Percentiles rank a stretch among this genome's conserved stretches.
Evolutionary conservation across 768 basidiomycete species (phyloP).

Genomic region (Boletus coccyginus): DNA sequence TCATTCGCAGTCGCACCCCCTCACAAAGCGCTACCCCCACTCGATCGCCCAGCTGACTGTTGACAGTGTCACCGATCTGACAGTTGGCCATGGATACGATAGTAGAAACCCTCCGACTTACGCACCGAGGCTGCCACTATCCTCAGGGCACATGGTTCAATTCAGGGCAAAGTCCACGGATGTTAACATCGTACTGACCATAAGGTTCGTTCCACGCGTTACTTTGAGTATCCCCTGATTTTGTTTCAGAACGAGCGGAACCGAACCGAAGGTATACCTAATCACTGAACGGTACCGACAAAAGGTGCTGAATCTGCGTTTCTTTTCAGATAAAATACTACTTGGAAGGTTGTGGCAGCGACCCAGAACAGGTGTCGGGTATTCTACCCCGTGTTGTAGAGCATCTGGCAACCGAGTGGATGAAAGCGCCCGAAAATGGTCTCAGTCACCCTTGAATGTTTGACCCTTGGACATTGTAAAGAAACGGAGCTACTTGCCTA

Average conservation of each 20-base stretch:
- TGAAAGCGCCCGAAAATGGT: conserved; percentile 56
- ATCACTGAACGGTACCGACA: background rate
- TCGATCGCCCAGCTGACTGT: conserved; percentile 60
- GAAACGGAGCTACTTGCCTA: background rate
- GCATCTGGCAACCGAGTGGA: conserved; percentile 65
- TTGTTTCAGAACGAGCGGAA: conserved; percentile 71
- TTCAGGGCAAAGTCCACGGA: conserved; percentile 52
- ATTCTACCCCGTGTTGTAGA: conserved; percentile 55
- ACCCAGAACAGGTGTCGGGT: conserved; percentile 43
- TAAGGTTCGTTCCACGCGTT: conserved; percentile 45
- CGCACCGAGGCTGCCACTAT: conserved; percentile 61
- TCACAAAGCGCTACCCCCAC: conserved; percentile 49
- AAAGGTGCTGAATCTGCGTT: background rate
- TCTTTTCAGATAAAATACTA: conserved; percentile 76
- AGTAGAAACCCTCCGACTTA: conserved; percentile 67
- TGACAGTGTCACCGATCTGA: conserved; percentile 69
- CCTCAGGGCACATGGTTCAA: conserved; percentile 84
- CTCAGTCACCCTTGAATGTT: conserved; percentile 35
- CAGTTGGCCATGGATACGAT: conserved; percentile 61
- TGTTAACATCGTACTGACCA: conserved; percentile 62
- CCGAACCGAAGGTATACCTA: conserved; percentile 74
- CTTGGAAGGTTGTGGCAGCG: conserved; percentile 70
- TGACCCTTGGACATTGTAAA: background rate
- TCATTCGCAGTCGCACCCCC: conserved; percentile 16
- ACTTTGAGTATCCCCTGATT: background rate